Percentiles rank a stretch among this genome's conserved stretches.
Conservation (phyloP, 208 protist species). For the Acanthamoeba healyi region DNA sequence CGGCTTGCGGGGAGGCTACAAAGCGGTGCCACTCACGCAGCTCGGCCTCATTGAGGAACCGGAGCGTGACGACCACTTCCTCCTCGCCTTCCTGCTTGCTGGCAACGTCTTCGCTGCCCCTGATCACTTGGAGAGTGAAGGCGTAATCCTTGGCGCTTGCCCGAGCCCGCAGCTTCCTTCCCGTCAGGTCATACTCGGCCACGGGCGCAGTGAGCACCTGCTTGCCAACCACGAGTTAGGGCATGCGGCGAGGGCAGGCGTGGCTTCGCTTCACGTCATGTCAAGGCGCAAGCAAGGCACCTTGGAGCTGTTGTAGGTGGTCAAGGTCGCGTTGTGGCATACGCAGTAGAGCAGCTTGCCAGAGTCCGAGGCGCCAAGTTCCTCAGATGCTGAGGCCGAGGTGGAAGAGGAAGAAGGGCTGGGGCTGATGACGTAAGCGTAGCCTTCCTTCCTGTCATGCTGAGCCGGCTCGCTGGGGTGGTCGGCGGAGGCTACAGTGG, state of each 20-base stretch:
- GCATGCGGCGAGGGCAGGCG: too few relatives aligned
- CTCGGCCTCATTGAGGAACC: constrained; percentile 5
- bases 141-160: background rate
- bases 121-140: background rate
- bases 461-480: background rate
- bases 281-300: too few relatives aligned
- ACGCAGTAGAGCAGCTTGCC: constrained; percentile 5
- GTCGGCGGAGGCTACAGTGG: background rate
- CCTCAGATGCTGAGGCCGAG: background rate
- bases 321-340: background rate
- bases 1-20: background rate
- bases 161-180: background rate
- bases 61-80: background rate
- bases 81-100: background rate
- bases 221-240: background rate
- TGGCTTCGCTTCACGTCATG: too few relatives aligned
- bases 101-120: too few relatives aligned
- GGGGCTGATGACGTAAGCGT: background rate
- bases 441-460: background rate
- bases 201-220: constrained; percentile 1
- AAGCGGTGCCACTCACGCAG: background rate
- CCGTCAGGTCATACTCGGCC: background rate
- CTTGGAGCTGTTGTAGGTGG: background rate
- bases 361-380: background rate
- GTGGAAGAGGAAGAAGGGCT: too few relatives aligned